phyloP scores from a whole-genome alignment of 1,284 basidiomycete genomes.

The Boletellus deceptivus region DNA sequence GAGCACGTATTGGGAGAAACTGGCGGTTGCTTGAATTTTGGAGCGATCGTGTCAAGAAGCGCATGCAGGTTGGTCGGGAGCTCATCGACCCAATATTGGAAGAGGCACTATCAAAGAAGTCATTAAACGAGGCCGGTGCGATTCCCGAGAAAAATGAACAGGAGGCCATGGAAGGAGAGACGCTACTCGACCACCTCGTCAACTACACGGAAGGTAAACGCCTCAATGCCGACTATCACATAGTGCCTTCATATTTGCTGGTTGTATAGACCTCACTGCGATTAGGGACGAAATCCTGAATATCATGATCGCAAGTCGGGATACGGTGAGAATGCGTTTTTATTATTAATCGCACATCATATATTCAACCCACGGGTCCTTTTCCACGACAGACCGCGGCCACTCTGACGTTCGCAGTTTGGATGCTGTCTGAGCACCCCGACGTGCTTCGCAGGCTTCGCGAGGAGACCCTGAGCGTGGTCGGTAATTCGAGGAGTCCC shows the following conservation, averaged over 20 bases:
- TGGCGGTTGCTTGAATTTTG: constrained; percentile 38
- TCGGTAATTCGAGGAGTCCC: constrained; percentile 45
- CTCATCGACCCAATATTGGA: constrained; percentile 38
- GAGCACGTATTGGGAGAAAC: constrained; percentile 19
- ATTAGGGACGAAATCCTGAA: constrained; percentile 52
- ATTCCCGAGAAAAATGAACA: constrained; percentile 13
- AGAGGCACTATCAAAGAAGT: constrained; percentile 31
- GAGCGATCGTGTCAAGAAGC: constrained; percentile 29
- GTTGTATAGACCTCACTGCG: constrained; percentile 30
- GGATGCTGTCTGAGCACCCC: constrained; percentile 55
- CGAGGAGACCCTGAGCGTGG: constrained; percentile 48
- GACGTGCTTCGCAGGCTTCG: constrained; percentile 47
- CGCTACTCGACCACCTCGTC: constrained; percentile 31
- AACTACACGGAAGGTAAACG: constrained; percentile 29
- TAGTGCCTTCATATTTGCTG: not conserved
- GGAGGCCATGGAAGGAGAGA: constrained; percentile 27
- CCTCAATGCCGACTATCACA: not conserved
- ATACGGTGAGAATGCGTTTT: constrained; percentile 38
- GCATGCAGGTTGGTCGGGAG: constrained; percentile 34
- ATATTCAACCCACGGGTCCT: not conserved
- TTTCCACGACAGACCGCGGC: constrained; percentile 44
- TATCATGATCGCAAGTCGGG: constrained; percentile 49
- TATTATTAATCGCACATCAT: not conserved
- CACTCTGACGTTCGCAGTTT: constrained; percentile 52
- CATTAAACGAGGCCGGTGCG: constrained; percentile 11